These are phyloP conservation scores for Cymbidium sinense DNA, from an alignment of 106 monocot species.

Conservation along the genomic window DNA sequence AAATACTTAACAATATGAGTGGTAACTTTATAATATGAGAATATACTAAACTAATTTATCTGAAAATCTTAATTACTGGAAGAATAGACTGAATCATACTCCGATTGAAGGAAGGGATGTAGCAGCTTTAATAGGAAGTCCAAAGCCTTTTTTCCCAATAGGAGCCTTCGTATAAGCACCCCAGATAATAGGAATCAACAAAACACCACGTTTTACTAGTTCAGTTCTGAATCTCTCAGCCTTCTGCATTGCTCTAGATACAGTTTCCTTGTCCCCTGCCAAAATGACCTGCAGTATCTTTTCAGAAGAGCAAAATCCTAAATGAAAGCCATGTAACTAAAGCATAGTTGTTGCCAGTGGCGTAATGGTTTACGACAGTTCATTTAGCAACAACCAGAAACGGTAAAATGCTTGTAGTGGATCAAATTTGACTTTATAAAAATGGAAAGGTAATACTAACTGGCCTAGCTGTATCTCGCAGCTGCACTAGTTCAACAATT, in stretches of 20 bases:
- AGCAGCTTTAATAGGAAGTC: slow-evolving; percentile 36
- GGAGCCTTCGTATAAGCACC: slow-evolving; percentile 37
- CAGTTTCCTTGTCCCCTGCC: slow-evolving; percentile 75
- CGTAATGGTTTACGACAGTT: background rate
- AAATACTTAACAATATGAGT: background rate
- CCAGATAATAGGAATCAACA: slow-evolving; percentile 84
- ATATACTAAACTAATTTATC: background rate
- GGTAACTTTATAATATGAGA: background rate
- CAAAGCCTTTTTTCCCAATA: slow-evolving; percentile 65
- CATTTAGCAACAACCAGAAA: background rate
- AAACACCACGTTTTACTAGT: slow-evolving; percentile 72
- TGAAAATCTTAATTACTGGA: background rate
- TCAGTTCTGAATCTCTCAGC: slow-evolving; percentile 92
- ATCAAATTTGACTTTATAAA: background rate
- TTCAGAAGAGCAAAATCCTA: slow-evolving; percentile 20
- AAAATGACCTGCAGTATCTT: slow-evolving; percentile 75
- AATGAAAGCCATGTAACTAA: background rate
- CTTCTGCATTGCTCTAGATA: slow-evolving; percentile 62
- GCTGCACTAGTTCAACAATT: slow-evolving; percentile 91
- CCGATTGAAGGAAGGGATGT: slow-evolving; percentile 80
- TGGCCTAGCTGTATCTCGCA: slow-evolving; percentile 76
- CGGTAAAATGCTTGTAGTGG: background rate
- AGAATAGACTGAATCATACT: slow-evolving; percentile 35
- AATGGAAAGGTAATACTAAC: slow-evolving; percentile 39
- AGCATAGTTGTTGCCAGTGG: background rate